These are phyloP conservation scores for Capsicum baccatum DNA, from an alignment of 257 asterid species.

Conservation along the genomic window DNA sequence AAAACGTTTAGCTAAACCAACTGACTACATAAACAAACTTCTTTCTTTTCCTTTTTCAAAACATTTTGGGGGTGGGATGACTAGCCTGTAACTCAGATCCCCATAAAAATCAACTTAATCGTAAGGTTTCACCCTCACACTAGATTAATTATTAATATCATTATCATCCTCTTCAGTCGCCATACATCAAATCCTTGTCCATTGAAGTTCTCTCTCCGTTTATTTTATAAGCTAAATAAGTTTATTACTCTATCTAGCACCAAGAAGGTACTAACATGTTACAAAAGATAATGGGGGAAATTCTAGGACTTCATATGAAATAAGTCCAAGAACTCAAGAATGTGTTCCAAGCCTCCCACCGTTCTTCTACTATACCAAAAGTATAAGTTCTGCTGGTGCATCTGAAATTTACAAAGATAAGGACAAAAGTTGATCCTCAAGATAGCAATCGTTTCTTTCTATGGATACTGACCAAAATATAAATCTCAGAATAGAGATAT, in stretches of 20 bases:
- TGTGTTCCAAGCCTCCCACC: neutral
- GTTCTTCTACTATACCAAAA: constrained; percentile 11
- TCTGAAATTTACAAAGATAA: neutral
- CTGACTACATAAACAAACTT: too few species aligned
- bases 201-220: too few species aligned
- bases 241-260: neutral
- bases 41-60: neutral
- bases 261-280: neutral
- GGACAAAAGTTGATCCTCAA: constrained; percentile 3
- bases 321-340: neutral
- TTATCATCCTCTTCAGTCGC: too few species aligned
- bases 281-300: neutral
- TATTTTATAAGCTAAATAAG: too few species aligned
- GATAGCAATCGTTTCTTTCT: neutral
- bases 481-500: neutral
- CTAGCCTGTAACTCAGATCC: neutral
- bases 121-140: neutral
- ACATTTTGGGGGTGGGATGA: neutral
- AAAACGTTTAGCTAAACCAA: neutral
- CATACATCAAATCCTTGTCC: too few species aligned
- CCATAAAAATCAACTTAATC: neutral
- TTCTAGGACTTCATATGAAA: neutral
- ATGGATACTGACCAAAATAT: neutral
- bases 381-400: constrained; percentile 1
- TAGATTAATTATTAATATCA: neutral